Base-by-base conservation (phyloP, 2,329 filamentous ascomycete genomes). In the Plenodomus tracheiphilus region DNA sequence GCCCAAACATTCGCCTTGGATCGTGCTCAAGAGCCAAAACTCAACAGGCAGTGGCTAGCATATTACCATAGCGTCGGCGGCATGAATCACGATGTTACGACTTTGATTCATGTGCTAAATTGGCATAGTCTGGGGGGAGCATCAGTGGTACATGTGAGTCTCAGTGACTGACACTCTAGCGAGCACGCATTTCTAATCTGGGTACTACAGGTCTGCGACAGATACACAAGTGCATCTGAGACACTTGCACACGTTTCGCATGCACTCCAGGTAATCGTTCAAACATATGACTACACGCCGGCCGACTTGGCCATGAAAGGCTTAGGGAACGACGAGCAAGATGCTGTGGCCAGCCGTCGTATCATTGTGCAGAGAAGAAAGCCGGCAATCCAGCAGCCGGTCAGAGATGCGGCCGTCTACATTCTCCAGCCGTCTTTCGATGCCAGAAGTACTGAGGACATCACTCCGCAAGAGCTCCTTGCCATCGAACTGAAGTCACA, bases 381-480 rank as follows among this genome's bases (percentile, higher is more conserved):
- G 4, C 55, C 47, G 3, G 65, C 56, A 0, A 51, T 52, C 16
- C 52, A 46, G 7, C 71, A 71, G 53, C 48, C 41, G 11, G 61
- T 71, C 16, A 50, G 43, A 11, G 61, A 73, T 43, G 72, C 69
- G 1, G 63, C 66, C 2, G 61, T 74, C 2, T 75, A 74, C 49
- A 64, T 74, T 22, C 36, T 74, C 4, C 64, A 62, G 32, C 48
- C 70, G 4, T 53, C 60, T 1, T 56, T 56, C 22, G 43, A 39
- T 32, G 38, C 43, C 13, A 40, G 54, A 5, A 53, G 53, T 15
- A 51, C 56, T 0, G 56, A 7, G 46, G 54, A 16, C 46, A 50
- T 2, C 30, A 38, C 46, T 10, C 32, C 48, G 43, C 7, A 44
- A 53, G 39, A 42, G 39, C 56, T 46, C 5, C 56, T 71, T 17